Conservation (phyloP, 2,329 filamentous ascomycete species). For the Cercospora canescens region DNA sequence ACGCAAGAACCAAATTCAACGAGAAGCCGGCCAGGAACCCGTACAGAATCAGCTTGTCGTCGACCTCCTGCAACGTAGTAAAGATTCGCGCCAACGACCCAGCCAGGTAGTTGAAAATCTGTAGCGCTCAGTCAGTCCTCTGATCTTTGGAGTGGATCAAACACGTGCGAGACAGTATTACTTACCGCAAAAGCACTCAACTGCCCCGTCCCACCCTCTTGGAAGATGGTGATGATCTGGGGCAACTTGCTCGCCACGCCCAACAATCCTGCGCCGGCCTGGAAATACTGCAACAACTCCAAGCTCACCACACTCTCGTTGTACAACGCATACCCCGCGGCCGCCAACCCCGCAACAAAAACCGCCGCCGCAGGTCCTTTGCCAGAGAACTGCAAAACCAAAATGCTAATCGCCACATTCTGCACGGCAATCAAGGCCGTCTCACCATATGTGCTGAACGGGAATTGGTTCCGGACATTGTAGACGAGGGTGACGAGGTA, state of each 20-base stretch:
- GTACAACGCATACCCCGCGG: constrained; percentile 69
- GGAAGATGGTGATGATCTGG: constrained; percentile 85
- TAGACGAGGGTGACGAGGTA: constrained; percentile 91
- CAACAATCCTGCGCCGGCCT: constrained; percentile 80
- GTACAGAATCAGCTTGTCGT: constrained; percentile 94
- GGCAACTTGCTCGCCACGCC: constrained; percentile 89
- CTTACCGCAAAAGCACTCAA: constrained; percentile 93
- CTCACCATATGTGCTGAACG: constrained; percentile 96
- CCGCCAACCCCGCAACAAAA: constrained; percentile 76
- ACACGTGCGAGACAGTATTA: constrained; percentile 25
- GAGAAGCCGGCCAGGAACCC: constrained; percentile 87
- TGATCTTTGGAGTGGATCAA: background rate
- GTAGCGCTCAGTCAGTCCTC: constrained; percentile 2
- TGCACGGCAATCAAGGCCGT: constrained; percentile 88
- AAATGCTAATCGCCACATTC: constrained; percentile 83
- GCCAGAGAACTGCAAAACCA: constrained; percentile 83
- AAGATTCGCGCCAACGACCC: constrained; percentile 95
- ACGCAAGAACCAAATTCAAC: constrained; percentile 83
- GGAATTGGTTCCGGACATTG: constrained; percentile 86
- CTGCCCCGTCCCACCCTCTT: constrained; percentile 87
- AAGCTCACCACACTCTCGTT: constrained; percentile 64
- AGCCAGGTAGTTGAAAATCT: constrained; percentile 98
- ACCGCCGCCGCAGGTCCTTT: constrained; percentile 67
- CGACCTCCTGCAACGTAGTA: constrained; percentile 94
- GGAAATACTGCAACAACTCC: constrained; percentile 69